Conservation (phyloP, 257 asterid species). For the Oldenlandia corymbosa region DNA sequence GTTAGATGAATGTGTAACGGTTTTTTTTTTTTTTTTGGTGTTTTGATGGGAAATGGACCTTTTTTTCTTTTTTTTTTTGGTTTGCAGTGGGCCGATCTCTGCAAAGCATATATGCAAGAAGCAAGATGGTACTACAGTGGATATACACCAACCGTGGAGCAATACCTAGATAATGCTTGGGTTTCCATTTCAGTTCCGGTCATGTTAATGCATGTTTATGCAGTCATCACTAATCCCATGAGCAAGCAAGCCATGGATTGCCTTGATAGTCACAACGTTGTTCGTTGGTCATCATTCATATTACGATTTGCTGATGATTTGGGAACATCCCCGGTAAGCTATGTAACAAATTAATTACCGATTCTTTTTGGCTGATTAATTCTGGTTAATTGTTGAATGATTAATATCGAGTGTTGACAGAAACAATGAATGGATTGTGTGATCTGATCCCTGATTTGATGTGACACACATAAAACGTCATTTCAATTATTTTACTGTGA, state of each 20-base stretch:
- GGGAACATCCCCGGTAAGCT: conserved; percentile 30
- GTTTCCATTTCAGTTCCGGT: conserved; percentile 33
- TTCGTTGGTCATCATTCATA: conserved; percentile 28
- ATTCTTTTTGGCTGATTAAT: too few relatives aligned
- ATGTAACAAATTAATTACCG: too few relatives aligned
- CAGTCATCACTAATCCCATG: conserved; percentile 30
- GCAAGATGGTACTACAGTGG: conserved; percentile 21
- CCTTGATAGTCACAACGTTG: conserved; percentile 20
- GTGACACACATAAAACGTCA: too few relatives aligned
- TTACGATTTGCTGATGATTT: conserved; percentile 43
- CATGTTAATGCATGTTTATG: conserved; percentile 30
- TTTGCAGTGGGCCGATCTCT: conserved; percentile 19
- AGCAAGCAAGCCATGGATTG: conserved; percentile 19
- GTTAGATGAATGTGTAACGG: too few relatives aligned
- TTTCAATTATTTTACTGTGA: too few relatives aligned
- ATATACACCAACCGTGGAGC: conserved; percentile 19
- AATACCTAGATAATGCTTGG: conserved; percentile 32
- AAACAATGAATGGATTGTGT: too few relatives aligned
- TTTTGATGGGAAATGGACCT: too few relatives aligned
- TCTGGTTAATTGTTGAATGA: too few relatives aligned
- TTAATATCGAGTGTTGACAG: too few relatives aligned
- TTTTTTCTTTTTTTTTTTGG: too few relatives aligned
- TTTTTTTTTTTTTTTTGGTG: too few relatives aligned
- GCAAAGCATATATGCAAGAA: conserved; percentile 16
- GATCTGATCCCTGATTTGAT: too few relatives aligned